Percentiles rank a stretch among this genome's conserved stretches.
phyloP scores from a whole-genome alignment of 2,329 filamentous ascomycete species.

The Tolypocladium ovalisporum region DNA sequence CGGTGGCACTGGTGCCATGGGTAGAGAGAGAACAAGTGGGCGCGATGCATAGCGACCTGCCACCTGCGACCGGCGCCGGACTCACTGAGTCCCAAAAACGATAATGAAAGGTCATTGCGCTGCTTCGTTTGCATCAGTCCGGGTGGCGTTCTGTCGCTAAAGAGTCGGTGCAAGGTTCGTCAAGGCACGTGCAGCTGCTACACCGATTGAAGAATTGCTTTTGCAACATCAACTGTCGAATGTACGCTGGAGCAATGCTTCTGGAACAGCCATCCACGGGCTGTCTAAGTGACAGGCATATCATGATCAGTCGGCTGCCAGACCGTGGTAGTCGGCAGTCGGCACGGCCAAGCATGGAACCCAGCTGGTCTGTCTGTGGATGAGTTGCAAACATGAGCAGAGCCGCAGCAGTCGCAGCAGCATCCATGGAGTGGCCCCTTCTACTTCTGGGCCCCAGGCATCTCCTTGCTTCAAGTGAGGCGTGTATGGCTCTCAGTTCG shows the following conservation, averaged over 20 bases:
- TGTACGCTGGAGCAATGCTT: background rate
- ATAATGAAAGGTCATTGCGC: background rate
- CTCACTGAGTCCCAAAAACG: background rate
- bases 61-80: background rate
- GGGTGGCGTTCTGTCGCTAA: background rate
- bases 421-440: background rate
- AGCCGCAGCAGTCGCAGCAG: background rate
- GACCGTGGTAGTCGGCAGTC: background rate
- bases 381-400: no score
- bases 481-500: background rate
- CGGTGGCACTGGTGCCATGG: background rate
- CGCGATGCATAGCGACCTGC: background rate
- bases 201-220: background rate
- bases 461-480: background rate
- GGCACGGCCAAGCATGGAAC: background rate
- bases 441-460: background rate
- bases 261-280: background rate
- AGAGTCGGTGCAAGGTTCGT: background rate
- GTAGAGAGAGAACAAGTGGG: constrained; percentile 1
- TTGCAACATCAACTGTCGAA: background rate
- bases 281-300: background rate
- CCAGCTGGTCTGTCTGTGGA: background rate
- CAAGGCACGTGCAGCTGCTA: background rate
- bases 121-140: background rate
- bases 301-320: background rate